Base-by-base conservation (phyloP, 352 stramenopile species). In the Pythium pyrilobum region DNA sequence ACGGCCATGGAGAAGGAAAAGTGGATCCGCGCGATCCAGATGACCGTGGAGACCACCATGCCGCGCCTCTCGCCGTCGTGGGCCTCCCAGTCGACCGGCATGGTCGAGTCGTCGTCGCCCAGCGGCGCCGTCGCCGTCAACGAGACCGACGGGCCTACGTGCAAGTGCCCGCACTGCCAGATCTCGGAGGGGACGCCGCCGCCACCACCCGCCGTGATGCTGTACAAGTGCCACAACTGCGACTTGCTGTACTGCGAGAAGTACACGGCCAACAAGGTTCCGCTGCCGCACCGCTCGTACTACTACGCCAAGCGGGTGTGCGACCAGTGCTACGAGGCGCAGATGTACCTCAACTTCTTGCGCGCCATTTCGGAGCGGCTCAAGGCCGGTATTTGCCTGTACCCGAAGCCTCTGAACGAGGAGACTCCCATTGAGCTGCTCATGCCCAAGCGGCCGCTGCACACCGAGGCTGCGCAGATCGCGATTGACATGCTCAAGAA, bases 1-100 rank as follows among this genome's bases (percentile, higher is more conserved):
- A 89, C 82, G 28, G 70, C 84, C 25, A 91, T 95, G 80, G 84
- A 95, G 56, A 95, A 95, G 63, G 84, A 95, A 47, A 92, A 92
- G 60, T 95, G 84, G 84, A 89, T 92, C 53, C 80, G 84, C 54
- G 84, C 81, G 21, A 95, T 95, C 56, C 84, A 95, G 56, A 92
- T 82, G 38, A 78, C 74, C 18, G 78, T 95, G 23, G 80, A 84
- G 63, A 95, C 84, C 5, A 95, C 73, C n/a, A 82, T 86, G 59
- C 79, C 82, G 13, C 74, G 80, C 8, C 57, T 83, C 11, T 63
- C 71, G 11, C 67, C 76, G 6, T 66, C 70, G 11, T 75, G 53
- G 53, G 28, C 77, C 15, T 74, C 73, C 31, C 76, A 87, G 25
- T 38, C 21, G 5, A 60, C 65, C 3, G 62, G 63, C 20, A 49